These are phyloP conservation scores for Russula dissimulans DNA, from an alignment of 768 basidiomycete genomes.

Conservation along the genomic window DNA sequence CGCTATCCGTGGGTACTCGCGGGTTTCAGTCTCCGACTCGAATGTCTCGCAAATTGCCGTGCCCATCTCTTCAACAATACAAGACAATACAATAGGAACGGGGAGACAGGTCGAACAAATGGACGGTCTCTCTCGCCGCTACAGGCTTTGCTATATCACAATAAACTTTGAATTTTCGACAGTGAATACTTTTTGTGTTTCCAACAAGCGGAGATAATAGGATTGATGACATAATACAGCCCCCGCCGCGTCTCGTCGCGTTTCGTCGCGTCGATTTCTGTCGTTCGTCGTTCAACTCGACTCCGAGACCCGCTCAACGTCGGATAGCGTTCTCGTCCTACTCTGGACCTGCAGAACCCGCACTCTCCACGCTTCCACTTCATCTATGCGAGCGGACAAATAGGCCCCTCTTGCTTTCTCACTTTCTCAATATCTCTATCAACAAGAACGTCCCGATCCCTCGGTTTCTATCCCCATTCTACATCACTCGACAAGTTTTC, in stretches of 20 bases:
- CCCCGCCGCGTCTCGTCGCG: slow-evolving; percentile 12
- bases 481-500: slow-evolving; percentile 11
- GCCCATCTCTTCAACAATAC: not conserved
- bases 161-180: not conserved
- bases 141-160: too few species aligned
- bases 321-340: not conserved
- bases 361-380: not conserved
- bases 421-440: slow-evolving; percentile 1
- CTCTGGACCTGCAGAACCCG: not conserved
- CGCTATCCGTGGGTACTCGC: slow-evolving; percentile 24
- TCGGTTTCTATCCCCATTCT: slow-evolving; percentile 19
- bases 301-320: not conserved
- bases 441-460: slow-evolving; percentile 1
- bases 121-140: not conserved
- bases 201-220: not conserved
- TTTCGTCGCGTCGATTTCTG: slow-evolving; percentile 11
- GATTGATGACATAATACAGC: slow-evolving; percentile 13
- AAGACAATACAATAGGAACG: too few species aligned
- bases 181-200: not conserved
- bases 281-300: not conserved
- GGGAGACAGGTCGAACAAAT: not conserved
- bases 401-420: slow-evolving; percentile 7
- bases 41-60: slow-evolving; percentile 4
- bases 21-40: slow-evolving; percentile 24
- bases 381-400: slow-evolving; percentile 13